Evolutionary conservation across 1,139 yeast species (phyloP), one percentile per base, ranked within the genome.

Genomic region (Magnusiomyces fungicola): DNA sequence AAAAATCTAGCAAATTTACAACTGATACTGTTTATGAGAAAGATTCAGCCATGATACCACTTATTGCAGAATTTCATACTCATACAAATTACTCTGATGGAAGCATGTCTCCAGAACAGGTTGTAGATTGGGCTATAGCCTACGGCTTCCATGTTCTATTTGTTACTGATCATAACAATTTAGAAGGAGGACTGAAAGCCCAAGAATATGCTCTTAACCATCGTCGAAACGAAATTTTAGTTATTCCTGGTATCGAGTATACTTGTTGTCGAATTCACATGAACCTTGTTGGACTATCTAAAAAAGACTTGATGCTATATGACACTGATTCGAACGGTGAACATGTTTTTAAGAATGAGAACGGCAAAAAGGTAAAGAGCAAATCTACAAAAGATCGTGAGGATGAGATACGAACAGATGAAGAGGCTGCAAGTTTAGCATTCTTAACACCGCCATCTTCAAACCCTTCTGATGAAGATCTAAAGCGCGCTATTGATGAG

Each of bases 191-290:
- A 4, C 46, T 53, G 7, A 48, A 41, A 10, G 62, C 63, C 2
- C 44, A 39, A 36, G 42, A 45, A 18, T 47, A 55, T 45, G 59
- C 59, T 2, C 37, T 36, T 24, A 30, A 22, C 18, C 29, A 46
- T 10, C 47, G 50, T 14, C 43, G 41, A 16, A 37, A 47, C 29
- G 51, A 53, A n/a, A 40, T 58, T 2, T 45, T 58, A 29, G 61
- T 60, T 2, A 54, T 60, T 24, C 63, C 63, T 3, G 63, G 62
- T 1, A 53, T 60, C 32, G 63, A 60, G 42, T 60, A 49, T 46
- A 56, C 61, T 2, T 60, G 62, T 44, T 60, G 63, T 45, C 49
- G 63, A 2, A 59, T 60, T 34, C 62, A 59, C 48, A 60, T 60
- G 63, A 60, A 61, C 50, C 52, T 59, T 23, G 41, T 59, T n/a